These are phyloP conservation scores for Chytriomyces confervae DNA, from an alignment of 192 early-diverging fungal genomes.

Conservation along the genomic window DNA sequence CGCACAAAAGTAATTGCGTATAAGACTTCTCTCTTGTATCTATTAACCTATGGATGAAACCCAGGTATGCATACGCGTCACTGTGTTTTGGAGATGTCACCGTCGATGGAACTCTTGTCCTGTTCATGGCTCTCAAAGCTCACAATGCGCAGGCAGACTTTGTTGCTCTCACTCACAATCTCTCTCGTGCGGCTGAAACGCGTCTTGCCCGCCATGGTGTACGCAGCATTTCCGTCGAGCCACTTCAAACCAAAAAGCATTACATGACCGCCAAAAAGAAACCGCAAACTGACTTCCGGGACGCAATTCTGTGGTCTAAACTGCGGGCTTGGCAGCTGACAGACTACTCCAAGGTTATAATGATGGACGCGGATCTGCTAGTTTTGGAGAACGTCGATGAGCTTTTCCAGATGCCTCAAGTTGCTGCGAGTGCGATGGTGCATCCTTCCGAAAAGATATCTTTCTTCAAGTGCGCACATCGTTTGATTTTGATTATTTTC, in stretches of 20 bases:
- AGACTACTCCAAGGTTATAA: constrained; percentile 31
- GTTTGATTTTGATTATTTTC: background rate
- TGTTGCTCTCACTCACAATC: constrained; percentile 21
- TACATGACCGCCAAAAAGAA: constrained; percentile 15
- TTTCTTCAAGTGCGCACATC: constrained; percentile 16
- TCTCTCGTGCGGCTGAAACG: background rate
- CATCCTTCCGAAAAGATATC: constrained; percentile 32
- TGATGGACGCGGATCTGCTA: constrained; percentile 33
- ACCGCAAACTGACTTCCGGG: constrained; percentile 8
- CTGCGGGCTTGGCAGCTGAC: constrained; percentile 34
- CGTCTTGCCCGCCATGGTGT: background rate
- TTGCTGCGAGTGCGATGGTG: constrained; percentile 12
- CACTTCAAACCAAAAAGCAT: background rate
- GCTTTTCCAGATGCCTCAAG: constrained; percentile 34
- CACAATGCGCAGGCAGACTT: constrained; percentile 1
- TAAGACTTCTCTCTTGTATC: background rate
- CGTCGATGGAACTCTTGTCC: constrained; percentile 24
- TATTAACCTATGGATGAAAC: background rate
- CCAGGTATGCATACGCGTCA: constrained; percentile 13
- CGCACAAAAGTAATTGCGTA: no score
- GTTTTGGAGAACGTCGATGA: constrained; percentile 37
- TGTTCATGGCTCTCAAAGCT: constrained; percentile 9
- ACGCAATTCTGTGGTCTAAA: constrained; percentile 32
- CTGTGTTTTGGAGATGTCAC: constrained; percentile 35
- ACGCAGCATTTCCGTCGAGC: background rate